Conservation (phyloP, 192 early-diverging fungal species). For the Mortierella antarctica region DNA sequence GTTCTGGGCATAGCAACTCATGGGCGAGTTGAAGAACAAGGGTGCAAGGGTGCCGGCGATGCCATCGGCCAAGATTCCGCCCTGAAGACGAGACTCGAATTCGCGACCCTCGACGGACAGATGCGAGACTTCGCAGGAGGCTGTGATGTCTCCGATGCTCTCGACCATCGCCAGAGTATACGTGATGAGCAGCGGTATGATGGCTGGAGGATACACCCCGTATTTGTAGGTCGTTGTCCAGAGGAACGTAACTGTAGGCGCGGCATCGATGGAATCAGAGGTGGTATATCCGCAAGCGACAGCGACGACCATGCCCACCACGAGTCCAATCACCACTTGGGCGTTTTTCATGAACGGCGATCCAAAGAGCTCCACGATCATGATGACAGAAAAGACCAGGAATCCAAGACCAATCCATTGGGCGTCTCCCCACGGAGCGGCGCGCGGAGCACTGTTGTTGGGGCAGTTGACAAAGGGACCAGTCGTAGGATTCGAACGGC, state of each 20-base stretch:
- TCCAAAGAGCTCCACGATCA: slow-evolving; percentile 65
- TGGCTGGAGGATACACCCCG: slow-evolving; percentile 57
- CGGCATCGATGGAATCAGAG: slow-evolving; percentile 48
- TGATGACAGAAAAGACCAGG: slow-evolving; percentile 59
- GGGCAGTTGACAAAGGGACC: slow-evolving; percentile 62
- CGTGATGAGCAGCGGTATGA: slow-evolving; percentile 62
- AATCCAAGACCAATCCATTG: slow-evolving; percentile 64
- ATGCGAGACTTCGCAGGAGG: slow-evolving; percentile 64
- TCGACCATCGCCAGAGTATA: slow-evolving; percentile 55
- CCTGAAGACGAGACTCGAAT: slow-evolving; percentile 66
- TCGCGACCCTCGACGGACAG: slow-evolving; percentile 61
- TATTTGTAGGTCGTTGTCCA: slow-evolving; percentile 63
- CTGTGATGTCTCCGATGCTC: slow-evolving; percentile 64
- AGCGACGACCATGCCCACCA: slow-evolving; percentile 64
- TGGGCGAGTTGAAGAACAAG: slow-evolving; percentile 59
- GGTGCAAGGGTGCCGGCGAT: slow-evolving; percentile 55
- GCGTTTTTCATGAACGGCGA: slow-evolving; percentile 68
- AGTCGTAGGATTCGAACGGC: slow-evolving; percentile 45
- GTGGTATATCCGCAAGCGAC: slow-evolving; percentile 62
- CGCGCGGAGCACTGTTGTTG: slow-evolving; percentile 53
- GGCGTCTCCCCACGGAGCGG: slow-evolving; percentile 62
- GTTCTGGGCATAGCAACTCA: slow-evolving; percentile 67
- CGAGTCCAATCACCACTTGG: slow-evolving; percentile 59
- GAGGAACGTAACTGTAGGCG: slow-evolving; percentile 61
- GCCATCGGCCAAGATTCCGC: slow-evolving; percentile 64